Evolutionary conservation across 768 basidiomycete genomes (phyloP).

Genomic region (Tulasnella sp.): DNA sequence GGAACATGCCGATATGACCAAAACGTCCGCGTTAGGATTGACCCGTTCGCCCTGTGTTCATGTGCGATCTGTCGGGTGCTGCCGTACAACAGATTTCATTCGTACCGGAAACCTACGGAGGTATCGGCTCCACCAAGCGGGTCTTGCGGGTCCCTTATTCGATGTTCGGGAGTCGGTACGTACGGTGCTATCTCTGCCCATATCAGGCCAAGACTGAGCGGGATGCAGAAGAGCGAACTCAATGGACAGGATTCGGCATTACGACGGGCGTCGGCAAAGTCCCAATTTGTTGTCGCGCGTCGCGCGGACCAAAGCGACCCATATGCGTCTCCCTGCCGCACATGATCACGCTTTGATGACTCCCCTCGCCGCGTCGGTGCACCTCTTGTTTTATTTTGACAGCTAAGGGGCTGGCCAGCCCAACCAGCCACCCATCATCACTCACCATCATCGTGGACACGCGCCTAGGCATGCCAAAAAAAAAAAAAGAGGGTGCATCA

Average conservation of each 20-base stretch:
- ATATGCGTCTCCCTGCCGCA: background rate
- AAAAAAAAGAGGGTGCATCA: background rate
- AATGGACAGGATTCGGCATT: background rate
- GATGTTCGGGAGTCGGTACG: background rate
- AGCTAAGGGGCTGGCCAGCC: background rate
- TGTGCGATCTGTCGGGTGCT: background rate
- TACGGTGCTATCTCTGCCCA: background rate
- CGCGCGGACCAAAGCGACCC: background rate
- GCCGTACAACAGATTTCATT: background rate
- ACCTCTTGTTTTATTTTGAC: background rate
- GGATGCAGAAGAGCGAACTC: too few species aligned
- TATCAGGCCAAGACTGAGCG: background rate
- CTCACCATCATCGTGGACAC: background rate
- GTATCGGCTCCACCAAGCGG: background rate
- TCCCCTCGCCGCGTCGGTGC: background rate
- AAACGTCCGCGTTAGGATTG: background rate
- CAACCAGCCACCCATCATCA: background rate
- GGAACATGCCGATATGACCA: background rate
- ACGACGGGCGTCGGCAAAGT: background rate
- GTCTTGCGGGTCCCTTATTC: background rate
- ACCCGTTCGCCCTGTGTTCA: background rate
- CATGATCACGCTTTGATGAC: background rate
- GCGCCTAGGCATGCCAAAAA: background rate
- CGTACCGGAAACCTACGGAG: background rate
- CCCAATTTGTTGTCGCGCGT: background rate